Percentiles rank a stretch among this genome's conserved stretches.
Evolutionary conservation across 2,329 filamentous ascomycete genomes (phyloP).

Genomic region (Neofusicoccum cordaticola): DNA sequence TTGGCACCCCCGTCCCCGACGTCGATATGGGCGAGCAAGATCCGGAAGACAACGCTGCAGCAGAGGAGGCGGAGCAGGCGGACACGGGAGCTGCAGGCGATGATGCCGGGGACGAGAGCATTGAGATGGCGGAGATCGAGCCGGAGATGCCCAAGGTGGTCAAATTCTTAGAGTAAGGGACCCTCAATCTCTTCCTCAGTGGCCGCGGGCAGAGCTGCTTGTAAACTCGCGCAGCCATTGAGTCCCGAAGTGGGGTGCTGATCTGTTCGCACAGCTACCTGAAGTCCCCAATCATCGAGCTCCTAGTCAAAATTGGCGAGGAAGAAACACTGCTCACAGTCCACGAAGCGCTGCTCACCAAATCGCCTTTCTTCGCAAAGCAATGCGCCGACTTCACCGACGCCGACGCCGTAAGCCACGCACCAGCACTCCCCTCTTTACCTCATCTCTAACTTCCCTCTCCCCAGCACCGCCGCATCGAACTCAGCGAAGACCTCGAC

Average conservation of each 20-base stretch:
- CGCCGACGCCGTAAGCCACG: slow-evolving; percentile 44
- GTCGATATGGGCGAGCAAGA: slow-evolving; percentile 47
- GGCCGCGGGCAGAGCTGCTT: background rate
- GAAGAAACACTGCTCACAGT: slow-evolving; percentile 65
- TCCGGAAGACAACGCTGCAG: slow-evolving; percentile 19
- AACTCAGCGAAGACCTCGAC: slow-evolving; percentile 68
- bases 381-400: slow-evolving; percentile 61
- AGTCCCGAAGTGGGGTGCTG: background rate
- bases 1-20: slow-evolving; percentile 39
- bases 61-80: slow-evolving; percentile 19
- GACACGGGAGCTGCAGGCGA: slow-evolving; percentile 18
- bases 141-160: slow-evolving; percentile 39
- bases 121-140: slow-evolving; percentile 43
- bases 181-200: too few species aligned
- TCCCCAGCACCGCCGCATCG: slow-evolving; percentile 61
- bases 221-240: background rate
- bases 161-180: slow-evolving; percentile 46
- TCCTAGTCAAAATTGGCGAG: slow-evolving; percentile 51
- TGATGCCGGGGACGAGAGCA: slow-evolving; percentile 25
- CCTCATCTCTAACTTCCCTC: slow-evolving; percentile 17
- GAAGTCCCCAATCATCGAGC: slow-evolving; percentile 48
- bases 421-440: slow-evolving; percentile 17
- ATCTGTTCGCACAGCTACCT: slow-evolving; percentile 38
- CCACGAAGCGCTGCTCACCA: slow-evolving; percentile 72
- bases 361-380: slow-evolving; percentile 72